Evolutionary conservation across 768 basidiomycete species (phyloP), one percentile per base, ranked within the genome.

Genomic region (Mycena floridula): DNA sequence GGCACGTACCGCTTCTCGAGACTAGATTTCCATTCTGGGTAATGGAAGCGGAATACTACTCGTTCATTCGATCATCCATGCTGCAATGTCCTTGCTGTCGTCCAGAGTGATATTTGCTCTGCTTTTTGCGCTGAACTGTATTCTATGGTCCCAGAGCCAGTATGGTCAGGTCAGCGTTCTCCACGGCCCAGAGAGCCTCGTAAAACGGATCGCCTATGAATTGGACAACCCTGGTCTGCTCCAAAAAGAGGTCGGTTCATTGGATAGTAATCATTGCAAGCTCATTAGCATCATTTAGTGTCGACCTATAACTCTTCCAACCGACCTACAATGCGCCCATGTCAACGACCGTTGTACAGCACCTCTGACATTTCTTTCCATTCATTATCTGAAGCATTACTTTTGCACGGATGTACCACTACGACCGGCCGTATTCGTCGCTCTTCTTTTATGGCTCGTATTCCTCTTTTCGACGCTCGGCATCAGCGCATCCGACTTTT

Each of bases 381-480:
- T 92, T 25, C 69, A 77, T 13, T 91, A 91, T 59, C 70, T 89
- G 16, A 69, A 68, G 28, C 54, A 61, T 13, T 92, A 90, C 60
- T 92, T 82, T 56, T 92, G 89, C 61, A 62, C 84, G 2, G 64
- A 73, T 4, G 52, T 64, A 6, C 35, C 76, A 13, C 25, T 78
- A 3, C 78, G 86, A 7, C 82, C 86, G 0, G 44, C 81, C 9
- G 54, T 76, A 3, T 90, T 92, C 62, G 52, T 59, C 3, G 79
- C 70, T 30, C 75, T 92, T 49, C 50, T 89, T 8, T 35, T 85
- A 18, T 95, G 91, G 91, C 76, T 92, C 15, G 52, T 81, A 22
- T 96, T 97, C 70, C 81, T 99, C 43, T 98, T 99, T 69, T 92
- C 92, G 18, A 94, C 89, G 26, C 84, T 97, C 26, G 93, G 93